These are phyloP conservation scores for Porphyrellus sp. DNA, from an alignment of 1,284 basidiomycete genomes.

Conservation along the genomic window DNA sequence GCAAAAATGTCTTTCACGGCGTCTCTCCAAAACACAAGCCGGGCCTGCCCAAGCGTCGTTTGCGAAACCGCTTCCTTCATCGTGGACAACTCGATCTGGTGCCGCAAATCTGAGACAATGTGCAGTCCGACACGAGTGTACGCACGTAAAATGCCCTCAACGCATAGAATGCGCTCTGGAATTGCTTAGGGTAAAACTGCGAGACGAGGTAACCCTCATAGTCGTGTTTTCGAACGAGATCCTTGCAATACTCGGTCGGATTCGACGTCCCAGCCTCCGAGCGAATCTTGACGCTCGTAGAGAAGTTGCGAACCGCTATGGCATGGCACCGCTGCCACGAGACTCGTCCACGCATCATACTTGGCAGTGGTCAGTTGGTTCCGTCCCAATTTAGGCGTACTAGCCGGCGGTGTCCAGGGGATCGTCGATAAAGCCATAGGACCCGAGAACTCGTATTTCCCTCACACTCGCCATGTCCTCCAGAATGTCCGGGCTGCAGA, in stretches of 20 bases:
- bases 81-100: constrained; percentile 79
- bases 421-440: constrained; percentile 5
- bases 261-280: constrained; percentile 36
- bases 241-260: constrained; percentile 59
- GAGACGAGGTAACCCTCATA: constrained; percentile 78
- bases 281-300: constrained; percentile 4
- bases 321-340: neutral
- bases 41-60: constrained; percentile 79
- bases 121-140: constrained; percentile 10
- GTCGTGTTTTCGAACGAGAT: constrained; percentile 71
- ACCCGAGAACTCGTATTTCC: constrained; percentile 7
- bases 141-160: constrained; percentile 86
- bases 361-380: neutral
- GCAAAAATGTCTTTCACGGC: constrained; percentile 70
- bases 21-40: constrained; percentile 93
- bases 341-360: constrained; percentile 20
- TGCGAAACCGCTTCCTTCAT: constrained; percentile 80
- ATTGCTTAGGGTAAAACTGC: constrained; percentile 70
- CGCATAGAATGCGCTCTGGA: constrained; percentile 74
- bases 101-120: constrained; percentile 11
- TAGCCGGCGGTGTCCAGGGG: constrained; percentile 26
- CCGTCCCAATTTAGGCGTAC: constrained; percentile 7
- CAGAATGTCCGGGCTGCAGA: constrained; percentile 61
- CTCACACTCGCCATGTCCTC: constrained; percentile 20
- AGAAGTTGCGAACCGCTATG: constrained; percentile 15